Conservation (phyloP, 345 rosid species). For the Arabis hirsuta region DNA sequence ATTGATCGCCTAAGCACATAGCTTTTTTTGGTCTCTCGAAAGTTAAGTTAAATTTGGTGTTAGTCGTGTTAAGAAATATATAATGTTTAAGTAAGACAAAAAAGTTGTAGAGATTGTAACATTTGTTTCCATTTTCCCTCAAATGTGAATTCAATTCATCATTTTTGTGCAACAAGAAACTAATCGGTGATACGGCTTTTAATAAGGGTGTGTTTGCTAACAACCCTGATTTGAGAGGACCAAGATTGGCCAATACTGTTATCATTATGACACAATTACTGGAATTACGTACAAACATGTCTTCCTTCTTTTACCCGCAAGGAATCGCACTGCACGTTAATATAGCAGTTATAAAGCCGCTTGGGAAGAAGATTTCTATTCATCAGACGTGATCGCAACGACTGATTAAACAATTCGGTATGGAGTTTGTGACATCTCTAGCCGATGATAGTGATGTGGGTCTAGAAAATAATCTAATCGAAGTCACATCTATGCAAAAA, state of each 20-base stretch:
- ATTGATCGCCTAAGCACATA: neutral
- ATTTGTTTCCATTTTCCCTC: slow-evolving; percentile 15
- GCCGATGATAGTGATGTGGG: neutral
- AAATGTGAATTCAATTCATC: slow-evolving; percentile 52
- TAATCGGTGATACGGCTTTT: slow-evolving; percentile 51
- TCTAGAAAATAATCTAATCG: slow-evolving; percentile 49
- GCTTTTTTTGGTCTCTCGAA: slow-evolving; percentile 8
- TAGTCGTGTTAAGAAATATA: neutral
- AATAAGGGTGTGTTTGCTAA: slow-evolving; percentile 46
- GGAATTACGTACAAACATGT: too few species aligned
- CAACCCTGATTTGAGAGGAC: slow-evolving; percentile 30
- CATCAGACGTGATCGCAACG: slow-evolving; percentile 64
- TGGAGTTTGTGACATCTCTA: slow-evolving; percentile 62
- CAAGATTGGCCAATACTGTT: slow-evolving; percentile 8
- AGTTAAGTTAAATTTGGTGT: neutral
- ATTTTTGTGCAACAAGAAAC: slow-evolving; percentile 53
- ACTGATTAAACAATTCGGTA: slow-evolving; percentile 76
- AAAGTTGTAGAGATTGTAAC: slow-evolving; percentile 32
- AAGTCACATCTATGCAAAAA: slow-evolving; percentile 56
- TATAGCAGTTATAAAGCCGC: slow-evolving; percentile 55
- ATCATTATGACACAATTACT: too few species aligned
- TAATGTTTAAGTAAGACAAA: neutral
- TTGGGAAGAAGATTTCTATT: slow-evolving; percentile 46
- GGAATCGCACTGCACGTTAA: slow-evolving; percentile 52
- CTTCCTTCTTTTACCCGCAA: slow-evolving; percentile 50